Evolutionary conservation across 1,139 yeast species (phyloP), one percentile per base, ranked within the genome.

Genomic region (Kodamaea plutei): DNA sequence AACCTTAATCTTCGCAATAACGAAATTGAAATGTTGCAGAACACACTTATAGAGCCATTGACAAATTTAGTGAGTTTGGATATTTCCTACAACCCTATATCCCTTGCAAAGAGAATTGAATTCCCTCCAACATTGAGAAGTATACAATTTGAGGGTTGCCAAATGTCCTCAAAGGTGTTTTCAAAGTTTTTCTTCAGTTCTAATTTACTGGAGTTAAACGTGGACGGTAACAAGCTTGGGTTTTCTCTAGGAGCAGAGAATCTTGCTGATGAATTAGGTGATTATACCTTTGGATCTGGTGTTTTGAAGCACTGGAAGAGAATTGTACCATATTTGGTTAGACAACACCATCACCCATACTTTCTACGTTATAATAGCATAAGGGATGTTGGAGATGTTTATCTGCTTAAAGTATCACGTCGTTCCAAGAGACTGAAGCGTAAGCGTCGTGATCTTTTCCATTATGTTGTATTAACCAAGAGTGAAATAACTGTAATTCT

Each of bases 311-410:
- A 26, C n/a, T 26, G 23, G 29, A 21, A 26, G 10, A 20, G 17
- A 11, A 26, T 26, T 9, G 16, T 11, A 6, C 29, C 29, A 2
- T 16, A 20, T 6, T 20, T 26, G 13, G 17, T 17, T 11, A 26
- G 19, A 14, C 21, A 14, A 13, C 19, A 25, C 21, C 19, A 25
- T 7, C 28, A 25, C n/a, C 23, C 22, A 11, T 15, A 26, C 13
- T 20, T 26, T 15, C 24, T 20, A n/a, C 22, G 23, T 19, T 26
- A 20, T 19, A 13, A 14, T 19, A 4, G 10, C 3, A 6, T 26
- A 7, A 15, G n/a, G 14, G 29, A 26, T 16, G 12, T 26, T 8
- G 29, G 29, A 10, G 29, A 26, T n/a, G 23, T 26, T 4, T 26
- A 26, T 21, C 11, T 20, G 29, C 24, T 26, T 12, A 26, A 26